Evolutionary conservation across 345 rosid species (phyloP).

Genomic region (Aquilaria yunnanensis): DNA sequence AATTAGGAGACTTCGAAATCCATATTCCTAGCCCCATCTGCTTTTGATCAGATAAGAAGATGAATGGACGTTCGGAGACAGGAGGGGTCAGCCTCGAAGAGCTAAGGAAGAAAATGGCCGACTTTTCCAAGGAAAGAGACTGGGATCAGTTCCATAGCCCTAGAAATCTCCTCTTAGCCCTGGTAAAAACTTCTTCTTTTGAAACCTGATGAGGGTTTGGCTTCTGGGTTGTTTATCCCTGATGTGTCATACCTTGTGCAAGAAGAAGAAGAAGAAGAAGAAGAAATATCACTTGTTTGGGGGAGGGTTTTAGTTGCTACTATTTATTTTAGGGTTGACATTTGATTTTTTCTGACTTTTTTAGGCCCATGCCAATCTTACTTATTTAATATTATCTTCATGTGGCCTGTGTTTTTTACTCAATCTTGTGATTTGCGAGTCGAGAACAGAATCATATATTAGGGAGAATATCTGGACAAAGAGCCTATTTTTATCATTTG

Average conservation of each 20-base stretch:
- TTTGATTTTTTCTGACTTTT: too few relatives aligned
- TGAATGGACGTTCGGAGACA: constrained; percentile 8
- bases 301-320: too few relatives aligned
- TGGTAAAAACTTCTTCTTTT: constrained; percentile 22
- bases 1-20: neutral
- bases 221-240: neutral
- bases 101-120: constrained; percentile 32
- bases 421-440: too few relatives aligned
- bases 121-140: constrained; percentile 41
- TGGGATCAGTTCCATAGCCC: constrained; percentile 57
- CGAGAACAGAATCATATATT: too few relatives aligned
- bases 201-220: neutral
- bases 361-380: too few relatives aligned
- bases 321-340: too few relatives aligned
- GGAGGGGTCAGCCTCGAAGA: constrained; percentile 29
- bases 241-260: too few relatives aligned
- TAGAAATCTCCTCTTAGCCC: constrained; percentile 43
- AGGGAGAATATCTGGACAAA: too few relatives aligned
- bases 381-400: too few relatives aligned
- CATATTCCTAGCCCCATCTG: neutral
- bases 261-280: too few relatives aligned
- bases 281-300: neutral
- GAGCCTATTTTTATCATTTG: too few relatives aligned
- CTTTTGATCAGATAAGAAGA: constrained; percentile 3
- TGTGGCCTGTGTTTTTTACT: too few relatives aligned